Conservation (phyloP, 2,329 filamentous ascomycete species). For the Cordyceps cateniannulata region DNA sequence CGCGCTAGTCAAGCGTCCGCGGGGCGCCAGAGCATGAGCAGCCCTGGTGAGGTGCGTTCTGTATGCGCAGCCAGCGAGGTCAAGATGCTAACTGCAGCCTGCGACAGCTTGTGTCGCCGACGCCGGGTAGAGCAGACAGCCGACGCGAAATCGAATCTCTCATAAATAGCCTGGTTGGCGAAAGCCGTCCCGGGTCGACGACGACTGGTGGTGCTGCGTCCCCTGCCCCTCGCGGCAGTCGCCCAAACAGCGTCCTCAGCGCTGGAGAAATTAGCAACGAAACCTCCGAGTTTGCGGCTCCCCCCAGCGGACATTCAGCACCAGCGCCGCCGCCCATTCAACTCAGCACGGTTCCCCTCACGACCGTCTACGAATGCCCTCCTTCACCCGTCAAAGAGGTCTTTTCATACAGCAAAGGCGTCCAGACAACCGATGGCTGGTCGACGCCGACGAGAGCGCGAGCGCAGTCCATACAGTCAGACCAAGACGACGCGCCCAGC, state of each 20-base stretch:
- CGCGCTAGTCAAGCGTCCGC: constrained; percentile 69
- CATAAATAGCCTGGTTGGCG: constrained; percentile 76
- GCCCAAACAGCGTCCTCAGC: constrained; percentile 81
- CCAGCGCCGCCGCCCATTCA: constrained; percentile 45
- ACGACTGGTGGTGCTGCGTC: constrained; percentile 57
- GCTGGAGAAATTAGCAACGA: constrained; percentile 74
- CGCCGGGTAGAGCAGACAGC: constrained; percentile 60
- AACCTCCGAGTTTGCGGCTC: constrained; percentile 53
- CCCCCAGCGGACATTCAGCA: constrained; percentile 34
- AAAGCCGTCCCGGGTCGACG: constrained; percentile 65
- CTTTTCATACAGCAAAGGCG: constrained; percentile 94
- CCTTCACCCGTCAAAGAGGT: constrained; percentile 73
- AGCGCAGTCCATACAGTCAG: constrained; percentile 40
- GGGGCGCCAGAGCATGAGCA: constrained; percentile 61
- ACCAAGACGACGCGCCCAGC: constrained; percentile 53
- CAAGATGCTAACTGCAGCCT: constrained; percentile 16
- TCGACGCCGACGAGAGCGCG: constrained; percentile 44
- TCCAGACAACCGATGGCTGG: constrained; percentile 82
- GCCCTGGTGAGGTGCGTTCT: constrained; percentile 60
- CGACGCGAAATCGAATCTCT: constrained; percentile 76
- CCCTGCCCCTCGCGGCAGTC: constrained; percentile 63
- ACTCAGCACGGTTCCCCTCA: constrained; percentile 65
- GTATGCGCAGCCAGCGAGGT: constrained; percentile 10
- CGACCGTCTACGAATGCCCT: constrained; percentile 74
- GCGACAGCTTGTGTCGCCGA: constrained; percentile 54